Conservation (phyloP, 2,329 filamentous ascomycete species). For the Exophiala spinifera region DNA sequence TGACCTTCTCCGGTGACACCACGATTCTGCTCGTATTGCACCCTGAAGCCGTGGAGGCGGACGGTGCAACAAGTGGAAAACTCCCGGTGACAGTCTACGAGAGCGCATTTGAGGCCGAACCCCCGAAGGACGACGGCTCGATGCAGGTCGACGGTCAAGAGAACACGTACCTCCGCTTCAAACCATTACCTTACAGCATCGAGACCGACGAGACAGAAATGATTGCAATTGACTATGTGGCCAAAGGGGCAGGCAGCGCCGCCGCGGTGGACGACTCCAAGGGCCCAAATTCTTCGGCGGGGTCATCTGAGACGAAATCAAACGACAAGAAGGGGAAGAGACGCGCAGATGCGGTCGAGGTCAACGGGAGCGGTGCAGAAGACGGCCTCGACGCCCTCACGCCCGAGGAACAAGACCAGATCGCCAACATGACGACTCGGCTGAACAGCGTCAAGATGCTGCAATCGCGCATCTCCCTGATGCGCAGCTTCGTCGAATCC, state of each 20-base stretch:
- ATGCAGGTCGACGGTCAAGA: conserved; percentile 69
- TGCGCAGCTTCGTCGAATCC: conserved; percentile 71
- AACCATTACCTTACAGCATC: conserved; percentile 78
- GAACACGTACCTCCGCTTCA: conserved; percentile 65
- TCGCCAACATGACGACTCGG: conserved; percentile 74
- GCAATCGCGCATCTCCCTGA: conserved; percentile 68
- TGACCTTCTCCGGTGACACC: conserved; percentile 69
- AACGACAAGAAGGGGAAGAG: conserved; percentile 36
- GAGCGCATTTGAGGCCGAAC: conserved; percentile 71
- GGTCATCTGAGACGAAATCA: conserved; percentile 3
- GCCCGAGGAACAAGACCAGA: conserved; percentile 63
- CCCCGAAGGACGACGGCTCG: conserved; percentile 49
- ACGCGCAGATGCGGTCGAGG: conserved; percentile 28
- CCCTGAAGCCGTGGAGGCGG: conserved; percentile 52
- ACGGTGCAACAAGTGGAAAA: conserved; percentile 65
- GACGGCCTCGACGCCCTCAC: conserved; percentile 39
- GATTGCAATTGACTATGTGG: conserved; percentile 94
- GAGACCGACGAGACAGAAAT: conserved; percentile 96
- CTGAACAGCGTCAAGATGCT: conserved; percentile 94
- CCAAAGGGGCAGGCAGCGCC: conserved; percentile 77
- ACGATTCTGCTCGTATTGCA: conserved; percentile 87
- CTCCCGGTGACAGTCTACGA: conserved; percentile 91
- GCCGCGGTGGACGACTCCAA: conserved; percentile 46
- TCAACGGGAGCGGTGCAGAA: background rate
- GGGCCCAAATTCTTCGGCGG: conserved; percentile 25